Percentiles rank a stretch among this genome's conserved stretches.
Conservation (phyloP, 2,329 filamentous ascomycete genomes). For the Diaporthe citri region DNA sequence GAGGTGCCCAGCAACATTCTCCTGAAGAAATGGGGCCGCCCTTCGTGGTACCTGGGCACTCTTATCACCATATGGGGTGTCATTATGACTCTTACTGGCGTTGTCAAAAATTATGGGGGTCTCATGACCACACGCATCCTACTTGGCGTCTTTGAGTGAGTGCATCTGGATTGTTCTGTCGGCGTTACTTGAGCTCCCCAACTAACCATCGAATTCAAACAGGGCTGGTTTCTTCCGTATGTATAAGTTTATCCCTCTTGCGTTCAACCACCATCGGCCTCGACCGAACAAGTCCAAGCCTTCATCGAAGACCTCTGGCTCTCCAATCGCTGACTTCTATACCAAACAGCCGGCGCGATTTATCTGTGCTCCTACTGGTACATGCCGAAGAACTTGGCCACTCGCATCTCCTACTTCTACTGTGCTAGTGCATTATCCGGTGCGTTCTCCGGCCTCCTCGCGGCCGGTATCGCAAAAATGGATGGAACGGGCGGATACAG, state of each 20-base stretch:
- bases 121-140: constrained; percentile 50
- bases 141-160: constrained; percentile 45
- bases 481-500: constrained; percentile 50
- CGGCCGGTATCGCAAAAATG: constrained; percentile 58
- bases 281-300: background rate
- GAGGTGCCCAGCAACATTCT: constrained; percentile 72
- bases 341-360: constrained; percentile 60
- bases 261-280: too few species aligned
- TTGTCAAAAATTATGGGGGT: constrained; percentile 20
- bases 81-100: background rate
- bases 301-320: constrained; percentile 47
- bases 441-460: constrained; percentile 67
- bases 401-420: constrained; percentile 69
- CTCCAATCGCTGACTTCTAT: constrained; percentile 67
- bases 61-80: constrained; percentile 66
- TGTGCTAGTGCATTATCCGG: constrained; percentile 75
- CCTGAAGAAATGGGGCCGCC: constrained; percentile 68
- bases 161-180: background rate
- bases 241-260: background rate
- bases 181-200: too few species aligned
- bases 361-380: constrained; percentile 76
- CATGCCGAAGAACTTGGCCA: constrained; percentile 72
- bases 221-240: constrained; percentile 26
- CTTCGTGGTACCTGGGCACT: constrained; percentile 70
- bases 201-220: background rate